These are phyloP conservation scores for Eucalyptus caleyi DNA, from an alignment of 345 rosid genomes.

Conservation along the genomic window DNA sequence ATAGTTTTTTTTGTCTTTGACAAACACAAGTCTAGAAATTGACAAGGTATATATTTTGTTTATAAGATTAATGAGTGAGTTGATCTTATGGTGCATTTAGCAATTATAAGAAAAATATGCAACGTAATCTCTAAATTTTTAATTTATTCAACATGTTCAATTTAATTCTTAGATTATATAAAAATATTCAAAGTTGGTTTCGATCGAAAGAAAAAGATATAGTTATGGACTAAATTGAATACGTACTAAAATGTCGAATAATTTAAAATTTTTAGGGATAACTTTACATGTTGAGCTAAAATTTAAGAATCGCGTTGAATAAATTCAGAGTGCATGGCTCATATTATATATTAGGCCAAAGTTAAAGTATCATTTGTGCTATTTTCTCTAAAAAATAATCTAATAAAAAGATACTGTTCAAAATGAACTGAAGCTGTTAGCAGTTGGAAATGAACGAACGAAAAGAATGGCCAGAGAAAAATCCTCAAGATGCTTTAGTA, in stretches of 20 bases:
- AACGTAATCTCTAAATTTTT: background rate
- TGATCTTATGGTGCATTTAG: background rate
- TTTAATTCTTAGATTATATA: no score
- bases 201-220: no score
- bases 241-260: fast-evolving
- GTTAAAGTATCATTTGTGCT: background rate
- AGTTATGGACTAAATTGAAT: background rate
- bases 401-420: background rate
- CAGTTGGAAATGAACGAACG: no score
- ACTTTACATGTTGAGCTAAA: background rate
- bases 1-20: background rate
- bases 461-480: no score
- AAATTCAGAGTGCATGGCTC: no score
- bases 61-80: background rate
- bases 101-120: background rate
- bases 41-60: background rate
- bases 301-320: fast-evolving
- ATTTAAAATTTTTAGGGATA: fast-evolving
- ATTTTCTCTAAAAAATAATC: background rate
- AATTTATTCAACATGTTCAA: background rate
- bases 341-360: no score
- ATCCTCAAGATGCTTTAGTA: no score
- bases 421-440: no score
- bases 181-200: no score
- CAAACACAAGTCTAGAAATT: background rate